These are phyloP conservation scores for Beauveria sp. DNA, from an alignment of 2,329 filamentous ascomycete species.

Conservation along the genomic window DNA sequence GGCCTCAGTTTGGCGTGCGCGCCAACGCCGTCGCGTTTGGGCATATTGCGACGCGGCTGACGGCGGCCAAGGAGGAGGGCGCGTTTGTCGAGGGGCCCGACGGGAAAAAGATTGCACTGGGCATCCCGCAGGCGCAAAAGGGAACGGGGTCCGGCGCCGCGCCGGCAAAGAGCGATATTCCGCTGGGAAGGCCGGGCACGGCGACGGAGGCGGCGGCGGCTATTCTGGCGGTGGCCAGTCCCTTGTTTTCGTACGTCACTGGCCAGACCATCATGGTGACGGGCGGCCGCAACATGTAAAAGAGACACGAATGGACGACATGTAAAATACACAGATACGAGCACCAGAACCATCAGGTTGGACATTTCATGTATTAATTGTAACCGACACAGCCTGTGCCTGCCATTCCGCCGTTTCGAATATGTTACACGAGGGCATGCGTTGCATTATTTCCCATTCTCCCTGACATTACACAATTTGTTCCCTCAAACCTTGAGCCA, in stretches of 20 bases:
- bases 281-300: conserved; percentile 59
- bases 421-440: neutral
- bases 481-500: conserved; percentile 64
- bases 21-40: conserved; percentile 82
- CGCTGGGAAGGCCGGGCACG: conserved; percentile 66
- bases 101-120: conserved; percentile 66
- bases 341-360: neutral
- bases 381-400: neutral
- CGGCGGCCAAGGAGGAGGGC: conserved; percentile 76
- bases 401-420: neutral
- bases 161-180: conserved; percentile 59
- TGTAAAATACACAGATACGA: neutral
- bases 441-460: neutral
- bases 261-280: conserved; percentile 86
- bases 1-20: conserved; percentile 71
- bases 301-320: neutral
- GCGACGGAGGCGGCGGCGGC: conserved; percentile 73
- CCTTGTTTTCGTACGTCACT: conserved; percentile 75
- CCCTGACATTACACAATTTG: neutral
- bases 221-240: conserved; percentile 72
- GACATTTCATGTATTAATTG: conserved; percentile 8
- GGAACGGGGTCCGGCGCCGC: conserved; percentile 31
- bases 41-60: conserved; percentile 70
- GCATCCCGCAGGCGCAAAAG: conserved; percentile 59
- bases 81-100: conserved; percentile 70